phyloP scores from a whole-genome alignment of 2,329 filamentous ascomycete genomes.

The Biscogniauxia sp. region DNA sequence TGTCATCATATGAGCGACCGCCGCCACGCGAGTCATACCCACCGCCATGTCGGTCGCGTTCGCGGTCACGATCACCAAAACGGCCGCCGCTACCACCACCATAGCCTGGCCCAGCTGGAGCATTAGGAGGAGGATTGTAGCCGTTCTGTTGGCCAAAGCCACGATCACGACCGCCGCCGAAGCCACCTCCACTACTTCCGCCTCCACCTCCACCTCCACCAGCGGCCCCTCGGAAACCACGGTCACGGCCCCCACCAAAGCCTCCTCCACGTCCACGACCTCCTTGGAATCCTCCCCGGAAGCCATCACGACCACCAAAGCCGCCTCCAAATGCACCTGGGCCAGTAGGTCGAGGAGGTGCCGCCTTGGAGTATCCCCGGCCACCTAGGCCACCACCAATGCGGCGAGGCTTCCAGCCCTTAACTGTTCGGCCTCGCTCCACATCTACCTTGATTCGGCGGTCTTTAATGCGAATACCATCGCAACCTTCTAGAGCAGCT shows the following conservation, averaged over 20 bases:
- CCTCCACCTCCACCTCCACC: conserved; percentile 57
- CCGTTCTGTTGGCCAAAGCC: conserved; percentile 44
- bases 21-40: conserved; percentile 55
- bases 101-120: conserved; percentile 58
- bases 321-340: conserved; percentile 57
- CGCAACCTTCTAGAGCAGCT: conserved; percentile 85
- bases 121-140: conserved; percentile 54
- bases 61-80: conserved; percentile 41
- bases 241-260: conserved; percentile 32
- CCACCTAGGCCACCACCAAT: conserved; percentile 91
- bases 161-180: conserved; percentile 46
- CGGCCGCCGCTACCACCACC: conserved; percentile 47
- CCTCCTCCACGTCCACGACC: conserved; percentile 42
- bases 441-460: conserved; percentile 92
- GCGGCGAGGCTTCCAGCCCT: conserved; percentile 87
- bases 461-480: conserved; percentile 91
- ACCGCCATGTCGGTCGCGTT: conserved; percentile 43
- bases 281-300: conserved; percentile 51
- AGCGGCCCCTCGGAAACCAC: conserved; percentile 45
- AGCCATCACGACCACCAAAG: conserved; percentile 56
- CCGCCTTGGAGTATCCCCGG: conserved; percentile 84
- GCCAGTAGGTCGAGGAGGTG: conserved; percentile 68
- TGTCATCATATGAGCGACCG: conserved; percentile 61
- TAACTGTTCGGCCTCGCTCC: conserved; percentile 90
- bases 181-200: conserved; percentile 52